These are phyloP conservation scores for Moringa oleifera DNA, from an alignment of 345 rosid species.

Conservation along the genomic window DNA sequence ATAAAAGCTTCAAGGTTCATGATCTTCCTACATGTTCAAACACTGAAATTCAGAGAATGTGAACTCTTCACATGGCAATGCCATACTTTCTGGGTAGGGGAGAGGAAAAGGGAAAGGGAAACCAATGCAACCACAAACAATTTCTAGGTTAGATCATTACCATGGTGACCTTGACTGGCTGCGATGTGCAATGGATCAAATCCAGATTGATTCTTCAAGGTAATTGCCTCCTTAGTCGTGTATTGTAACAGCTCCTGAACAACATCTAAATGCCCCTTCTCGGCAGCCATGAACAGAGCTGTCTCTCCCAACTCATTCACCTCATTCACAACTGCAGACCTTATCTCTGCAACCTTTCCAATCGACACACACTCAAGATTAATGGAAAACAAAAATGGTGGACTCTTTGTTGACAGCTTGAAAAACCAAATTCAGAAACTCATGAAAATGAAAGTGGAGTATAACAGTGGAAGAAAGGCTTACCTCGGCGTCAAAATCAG, in stretches of 20 bases:
- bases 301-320: constrained; percentile 96
- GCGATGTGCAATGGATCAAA: constrained; percentile 76
- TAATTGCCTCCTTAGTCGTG: constrained; percentile 53
- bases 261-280: constrained; percentile 74
- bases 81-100: neutral
- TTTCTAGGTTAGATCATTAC: constrained; percentile 22
- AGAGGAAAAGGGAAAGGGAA: no score
- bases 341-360: constrained; percentile 57
- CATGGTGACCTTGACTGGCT: constrained; percentile 77
- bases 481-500: constrained; percentile 77
- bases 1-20: neutral
- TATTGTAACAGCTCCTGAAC: constrained; percentile 63
- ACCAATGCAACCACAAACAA: no score
- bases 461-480: constrained; percentile 1
- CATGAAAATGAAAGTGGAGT: no score
- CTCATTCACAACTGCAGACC: constrained; percentile 70
- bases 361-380: neutral
- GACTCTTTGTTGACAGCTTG: no score
- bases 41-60: constrained; percentile 4
- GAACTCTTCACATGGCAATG: neutral
- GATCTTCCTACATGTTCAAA: neutral
- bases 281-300: constrained; percentile 76
- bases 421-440: no score
- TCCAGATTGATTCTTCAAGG: constrained; percentile 62
- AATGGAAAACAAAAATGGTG: no score